Evolutionary conservation across 768 basidiomycete genomes (phyloP).

Genomic region (Tricholoma hemisulphureum): DNA sequence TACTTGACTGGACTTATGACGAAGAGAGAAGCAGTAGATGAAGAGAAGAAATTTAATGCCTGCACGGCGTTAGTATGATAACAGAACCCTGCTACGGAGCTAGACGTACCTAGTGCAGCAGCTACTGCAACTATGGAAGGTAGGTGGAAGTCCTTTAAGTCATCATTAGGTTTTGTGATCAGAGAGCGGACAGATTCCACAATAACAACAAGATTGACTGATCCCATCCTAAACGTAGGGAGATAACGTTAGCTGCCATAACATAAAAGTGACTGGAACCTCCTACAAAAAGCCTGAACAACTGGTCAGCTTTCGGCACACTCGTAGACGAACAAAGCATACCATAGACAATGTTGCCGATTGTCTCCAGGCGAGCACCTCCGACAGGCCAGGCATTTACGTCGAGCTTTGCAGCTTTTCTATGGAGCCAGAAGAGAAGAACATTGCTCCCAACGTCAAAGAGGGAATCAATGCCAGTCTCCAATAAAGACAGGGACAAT

Average conservation of each 20-base stretch:
- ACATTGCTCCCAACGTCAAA: constrained; percentile 84
- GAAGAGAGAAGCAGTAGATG: constrained; percentile 78
- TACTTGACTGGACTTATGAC: constrained; percentile 85
- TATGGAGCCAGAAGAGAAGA: constrained; percentile 77
- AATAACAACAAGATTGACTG: constrained; percentile 87
- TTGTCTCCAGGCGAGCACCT: constrained; percentile 85
- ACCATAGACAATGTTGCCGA: constrained; percentile 88
- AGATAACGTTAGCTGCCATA: background rate
- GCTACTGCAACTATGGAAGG: constrained; percentile 82
- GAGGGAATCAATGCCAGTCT: constrained; percentile 85
- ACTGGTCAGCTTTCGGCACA: background rate
- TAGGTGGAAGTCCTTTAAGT: constrained; percentile 68
- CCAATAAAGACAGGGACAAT: constrained; percentile 79
- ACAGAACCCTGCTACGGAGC: constrained; percentile 2
- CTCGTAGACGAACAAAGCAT: constrained; percentile 6
- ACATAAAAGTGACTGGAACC: background rate
- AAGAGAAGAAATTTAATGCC: constrained; percentile 86
- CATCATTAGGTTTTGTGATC: constrained; percentile 50
- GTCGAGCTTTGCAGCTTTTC: constrained; percentile 69
- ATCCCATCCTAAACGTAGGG: constrained; percentile 66
- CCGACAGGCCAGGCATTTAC: constrained; percentile 89
- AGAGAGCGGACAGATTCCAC: constrained; percentile 84
- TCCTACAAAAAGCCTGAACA: constrained; percentile 48
- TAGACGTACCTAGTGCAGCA: constrained; percentile 65
- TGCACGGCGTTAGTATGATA: constrained; percentile 29